Base-by-base conservation (phyloP, 1,284 basidiomycete genomes). In the Farysia itapuensis region DNA sequence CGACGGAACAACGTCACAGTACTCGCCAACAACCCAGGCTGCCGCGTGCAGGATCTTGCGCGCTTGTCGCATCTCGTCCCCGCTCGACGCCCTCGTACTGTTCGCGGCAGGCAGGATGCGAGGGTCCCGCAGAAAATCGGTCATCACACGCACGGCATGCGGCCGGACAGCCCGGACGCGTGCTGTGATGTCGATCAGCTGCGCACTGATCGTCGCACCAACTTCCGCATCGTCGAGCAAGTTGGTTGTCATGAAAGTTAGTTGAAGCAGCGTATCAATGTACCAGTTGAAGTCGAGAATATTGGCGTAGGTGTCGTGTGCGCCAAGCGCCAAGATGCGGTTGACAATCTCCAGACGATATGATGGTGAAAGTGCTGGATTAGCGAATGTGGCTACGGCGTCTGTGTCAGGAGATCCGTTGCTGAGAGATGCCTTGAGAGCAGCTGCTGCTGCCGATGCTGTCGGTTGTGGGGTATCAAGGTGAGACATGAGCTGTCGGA, bases 231-330 rank as follows among this genome's bases (percentile, higher is more conserved):
- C 87, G 80, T 43, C 34, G 86, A 89, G 31, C 84, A 84, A 33
- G 16, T 42, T 57, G 9, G 44, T 36, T 4, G 96, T 82, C 72
- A 91, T 89, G n/a, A n/a, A n/a, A 0, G 89, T 85, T 2, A 98
- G 82, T 66, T 95, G 53, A 15, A 74, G 20, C 1, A 75, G 48
- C 3, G 53, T 90, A 7, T 92, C 94, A 20, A 97, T 81, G 73
- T 91, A 95, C 95, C 95, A 99, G 69, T 93, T 87, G 72, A 97
- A 96, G 78, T 97, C 91, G 28, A 82, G 82, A 26, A 99, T 83
- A 70, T 93, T 87, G 42, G 86, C 85, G 70, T 95, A 98, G 6
- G 87, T 86, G 45, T 87, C 85, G 50, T 84, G 82, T 5, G 88
- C 86, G 52, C 90, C 88, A 64, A 95, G 86, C 18, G 81, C 79